Evolutionary conservation across 2,329 filamentous ascomycete genomes (phyloP), one percentile per base, ranked within the genome.

Genomic region (Hypoxylon sp.): DNA sequence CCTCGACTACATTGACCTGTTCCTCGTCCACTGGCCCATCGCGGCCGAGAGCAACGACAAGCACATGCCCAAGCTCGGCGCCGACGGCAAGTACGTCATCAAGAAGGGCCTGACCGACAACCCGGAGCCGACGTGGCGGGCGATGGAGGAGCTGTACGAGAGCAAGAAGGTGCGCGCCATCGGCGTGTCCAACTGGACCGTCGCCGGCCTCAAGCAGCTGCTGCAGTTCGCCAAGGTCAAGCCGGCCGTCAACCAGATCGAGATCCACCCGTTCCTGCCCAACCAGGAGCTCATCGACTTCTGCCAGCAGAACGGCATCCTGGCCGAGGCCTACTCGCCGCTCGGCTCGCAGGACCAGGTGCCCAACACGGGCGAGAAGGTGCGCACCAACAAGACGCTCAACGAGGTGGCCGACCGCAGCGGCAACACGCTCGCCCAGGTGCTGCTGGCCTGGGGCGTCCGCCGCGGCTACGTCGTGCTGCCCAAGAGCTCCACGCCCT

Each of bases 281-380:
- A 78, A 79, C 69, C 67, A 71, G 15, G 79, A 79, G 61, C 75
- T 86, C 13, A 72, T 86, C 61, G 67, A 81, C 48, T 86, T 80
- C 73, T 85, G 80, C 73, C 75, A 78, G 53, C 69, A 78, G 45
- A 76, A 84, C 67, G 75, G 76, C 63, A 81, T 86, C 65, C 65
- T 84, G 48, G 76, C 80, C 31, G 72, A 76, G 41, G 83, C 82
- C 1, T 86, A 83, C 75, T 78, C 73, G 40, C 76, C 77, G 23
- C 75, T 83, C 4, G 87, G 87, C 35, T 88, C 84, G 17, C 86
- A 89, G 74, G 87, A 88, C 77, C 86, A 89, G 74, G 83, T 89
- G 17, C 86, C 86, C 49, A 84, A 74, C 59, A 88, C 86, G 6
- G 88, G 88, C 64, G 88, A 90, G 78, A 87, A 83, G 67, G 83